A percentile compares a stretch with the other conserved stretches of the same genome.
Evolutionary conservation across 805 yeast genomes (phyloP).

Genomic region (Candida broadrunensis): DNA sequence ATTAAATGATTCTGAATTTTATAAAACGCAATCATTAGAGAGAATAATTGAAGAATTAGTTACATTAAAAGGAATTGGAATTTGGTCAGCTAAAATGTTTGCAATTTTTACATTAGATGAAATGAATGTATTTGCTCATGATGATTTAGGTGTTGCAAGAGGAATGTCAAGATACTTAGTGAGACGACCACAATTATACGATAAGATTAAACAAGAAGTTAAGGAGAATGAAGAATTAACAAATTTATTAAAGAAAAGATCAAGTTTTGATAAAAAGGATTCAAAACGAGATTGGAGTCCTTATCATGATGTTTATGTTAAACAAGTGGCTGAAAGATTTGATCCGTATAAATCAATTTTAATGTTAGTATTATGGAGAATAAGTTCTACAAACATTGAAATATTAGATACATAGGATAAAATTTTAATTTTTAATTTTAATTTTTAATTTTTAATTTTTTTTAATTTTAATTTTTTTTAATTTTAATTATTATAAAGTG

Average conservation of each 20-base stretch:
- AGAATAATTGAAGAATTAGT: slow-evolving; percentile 49
- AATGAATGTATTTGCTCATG: slow-evolving; percentile 68
- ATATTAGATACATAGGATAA: slow-evolving; percentile 23
- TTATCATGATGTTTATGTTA: slow-evolving; percentile 55
- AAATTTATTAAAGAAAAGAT: slow-evolving; percentile 29
- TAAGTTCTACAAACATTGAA: slow-evolving; percentile 56
- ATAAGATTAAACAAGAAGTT: slow-evolving; percentile 36
- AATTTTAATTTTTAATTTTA: too few species aligned
- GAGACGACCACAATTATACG: slow-evolving; percentile 47
- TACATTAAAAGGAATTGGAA: slow-evolving; percentile 67
- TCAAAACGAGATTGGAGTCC: slow-evolving; percentile 65
- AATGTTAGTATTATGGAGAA: slow-evolving; percentile 73
- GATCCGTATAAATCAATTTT: slow-evolving; percentile 66
- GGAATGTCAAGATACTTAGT: slow-evolving; percentile 68
- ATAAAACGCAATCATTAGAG: slow-evolving; percentile 36
- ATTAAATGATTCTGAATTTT: slow-evolving; percentile 31
- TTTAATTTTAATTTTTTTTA: too few species aligned
- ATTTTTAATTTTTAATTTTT: too few species aligned
- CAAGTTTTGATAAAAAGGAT: slow-evolving; percentile 30
- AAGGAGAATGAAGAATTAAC: slow-evolving; percentile 31
- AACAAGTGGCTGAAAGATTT: slow-evolving; percentile 54
- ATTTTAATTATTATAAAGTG: not conserved
- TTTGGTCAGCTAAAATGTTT: slow-evolving; percentile 92
- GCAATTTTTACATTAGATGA: slow-evolving; percentile 64
- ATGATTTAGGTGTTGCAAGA: slow-evolving; percentile 82